Evolutionary conservation across 2,329 filamentous ascomycete species (phyloP).

Genomic region (Apiospora malaysiana): DNA sequence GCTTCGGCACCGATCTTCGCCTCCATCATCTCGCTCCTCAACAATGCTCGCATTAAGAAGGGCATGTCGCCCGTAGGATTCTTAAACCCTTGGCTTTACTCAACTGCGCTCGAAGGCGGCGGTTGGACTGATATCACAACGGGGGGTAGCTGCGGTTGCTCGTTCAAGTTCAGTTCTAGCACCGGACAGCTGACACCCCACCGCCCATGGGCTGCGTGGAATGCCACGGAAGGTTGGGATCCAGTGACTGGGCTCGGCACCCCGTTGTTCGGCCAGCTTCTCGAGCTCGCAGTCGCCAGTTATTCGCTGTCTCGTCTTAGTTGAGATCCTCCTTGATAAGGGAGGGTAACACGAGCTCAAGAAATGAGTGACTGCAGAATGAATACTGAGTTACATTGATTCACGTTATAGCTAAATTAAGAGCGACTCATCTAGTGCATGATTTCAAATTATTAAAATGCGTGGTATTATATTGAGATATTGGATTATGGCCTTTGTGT

Average conservation of each 20-base stretch:
- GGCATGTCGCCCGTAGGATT: conserved; percentile 62
- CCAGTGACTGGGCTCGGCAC: conserved; percentile 52
- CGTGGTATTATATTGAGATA: not conserved
- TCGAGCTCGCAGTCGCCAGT: not conserved
- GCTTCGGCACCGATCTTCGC: conserved; percentile 69
- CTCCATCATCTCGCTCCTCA: conserved; percentile 67
- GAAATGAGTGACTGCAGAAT: not conserved
- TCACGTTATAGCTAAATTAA: not conserved
- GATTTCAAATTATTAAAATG: not conserved
- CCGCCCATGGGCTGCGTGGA: conserved; percentile 40
- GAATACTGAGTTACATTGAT: not conserved
- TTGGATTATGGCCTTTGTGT: not conserved
- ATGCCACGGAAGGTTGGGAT: conserved; percentile 51
- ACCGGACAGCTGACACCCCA: conserved; percentile 32
- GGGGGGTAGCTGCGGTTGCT: conserved; percentile 43
- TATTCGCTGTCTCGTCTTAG: not conserved
- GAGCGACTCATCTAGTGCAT: not conserved
- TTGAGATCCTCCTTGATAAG: not conserved
- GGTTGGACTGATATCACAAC: conserved; percentile 41
- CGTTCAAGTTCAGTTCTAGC: conserved; percentile 35
- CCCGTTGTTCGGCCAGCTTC: not conserved
- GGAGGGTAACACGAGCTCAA: not conserved
- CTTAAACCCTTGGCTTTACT: conserved; percentile 67
- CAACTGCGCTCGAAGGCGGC: conserved; percentile 33
- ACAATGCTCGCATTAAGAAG: conserved; percentile 64